Evolutionary conservation across 73 alveolate species (phyloP).

Genomic region (Paramecium octaurelia): DNA sequence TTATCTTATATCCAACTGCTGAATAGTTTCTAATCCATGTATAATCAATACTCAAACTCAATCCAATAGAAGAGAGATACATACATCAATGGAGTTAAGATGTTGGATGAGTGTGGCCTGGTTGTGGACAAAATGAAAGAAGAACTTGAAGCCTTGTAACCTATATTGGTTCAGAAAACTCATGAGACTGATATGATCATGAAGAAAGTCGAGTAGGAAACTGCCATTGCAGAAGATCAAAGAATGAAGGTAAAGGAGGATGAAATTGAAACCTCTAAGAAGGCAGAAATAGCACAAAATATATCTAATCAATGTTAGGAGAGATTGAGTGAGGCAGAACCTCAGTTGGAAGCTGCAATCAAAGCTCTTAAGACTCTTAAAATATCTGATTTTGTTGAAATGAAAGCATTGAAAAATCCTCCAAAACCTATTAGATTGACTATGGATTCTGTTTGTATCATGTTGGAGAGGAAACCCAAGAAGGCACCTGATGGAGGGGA

Average conservation of each 20-base stretch:
- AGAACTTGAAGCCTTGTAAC: constrained; percentile 88
- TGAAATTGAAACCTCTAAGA: constrained; percentile 85
- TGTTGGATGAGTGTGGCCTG: constrained; percentile 83
- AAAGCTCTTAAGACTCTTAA: constrained; percentile 86
- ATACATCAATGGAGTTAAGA: constrained; percentile 86
- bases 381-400: constrained; percentile 87
- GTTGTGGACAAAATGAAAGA: constrained; percentile 88
- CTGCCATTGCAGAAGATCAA: constrained; percentile 87
- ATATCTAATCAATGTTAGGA: constrained; percentile 88
- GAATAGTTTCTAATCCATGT: constrained; percentile 71
- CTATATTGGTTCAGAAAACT: constrained; percentile 88
- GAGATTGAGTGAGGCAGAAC: constrained; percentile 88
- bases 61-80: constrained; percentile 79
- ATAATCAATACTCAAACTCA: constrained; percentile 40
- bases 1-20: constrained; percentile 68
- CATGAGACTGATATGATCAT: constrained; percentile 87
- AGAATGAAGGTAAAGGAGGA: constrained; percentile 82
- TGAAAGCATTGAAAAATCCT: constrained; percentile 92
- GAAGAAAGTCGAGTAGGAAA: constrained; percentile 84
- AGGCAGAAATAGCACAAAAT: constrained; percentile 84
- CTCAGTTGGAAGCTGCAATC: constrained; percentile 89
- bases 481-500: constrained; percentile 72
- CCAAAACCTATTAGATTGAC: constrained; percentile 88
- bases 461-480: constrained; percentile 72
- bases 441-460: constrained; percentile 84